Evolutionary conservation across 2,329 filamentous ascomycete species (phyloP), one percentile per base, ranked within the genome.

Genomic region (Emergomyces pasteurianus): DNA sequence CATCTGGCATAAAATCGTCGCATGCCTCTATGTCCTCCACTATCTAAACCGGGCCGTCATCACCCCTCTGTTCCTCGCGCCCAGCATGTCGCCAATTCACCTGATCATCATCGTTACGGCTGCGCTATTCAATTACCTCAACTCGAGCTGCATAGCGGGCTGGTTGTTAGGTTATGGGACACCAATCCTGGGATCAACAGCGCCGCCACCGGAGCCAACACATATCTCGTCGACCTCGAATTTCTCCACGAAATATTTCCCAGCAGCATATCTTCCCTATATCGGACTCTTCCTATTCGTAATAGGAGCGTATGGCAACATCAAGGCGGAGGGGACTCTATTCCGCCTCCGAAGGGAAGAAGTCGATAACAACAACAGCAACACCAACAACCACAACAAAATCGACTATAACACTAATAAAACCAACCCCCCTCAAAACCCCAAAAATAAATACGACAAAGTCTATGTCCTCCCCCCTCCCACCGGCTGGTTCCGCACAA

Each of bases 41-140:
- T 99, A 99, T 79, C 66, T 85, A 70, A 95, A 99, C 80, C 90
- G 94, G 64, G 92, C 94, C 10, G 74, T 97, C 61, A 75, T 95
- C 63, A 88, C 86, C 60, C 92, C 94, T 2, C 77, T 95, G 61
- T 80, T 92, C 65, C 77, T 84, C 46, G 90, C 92, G 64, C 92
- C 92, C 0, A 91, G 86, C 78, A 96, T 99, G 88, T 90, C 91
- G 4, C 92, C 92, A 9, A 89, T 96, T 66, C 89, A 95, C 73
- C 71, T 83, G 1, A 60, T 84, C 34, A 81, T 96, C 65, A 87
- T 86, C 77, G 56, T 74, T n/a, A n/a, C 78, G 26, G 94, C 86
- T 4, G 64, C 87, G 46, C 46, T 70, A 26, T 97, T 96, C 78
- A 94, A 99, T 73, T 70, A 95, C 65, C 72, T 82, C 72, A 99